Evolutionary conservation across 495 filamentous ascomycete species (phyloP), one percentile per base, ranked within the genome.

Genomic region (Daldinia grandis): DNA sequence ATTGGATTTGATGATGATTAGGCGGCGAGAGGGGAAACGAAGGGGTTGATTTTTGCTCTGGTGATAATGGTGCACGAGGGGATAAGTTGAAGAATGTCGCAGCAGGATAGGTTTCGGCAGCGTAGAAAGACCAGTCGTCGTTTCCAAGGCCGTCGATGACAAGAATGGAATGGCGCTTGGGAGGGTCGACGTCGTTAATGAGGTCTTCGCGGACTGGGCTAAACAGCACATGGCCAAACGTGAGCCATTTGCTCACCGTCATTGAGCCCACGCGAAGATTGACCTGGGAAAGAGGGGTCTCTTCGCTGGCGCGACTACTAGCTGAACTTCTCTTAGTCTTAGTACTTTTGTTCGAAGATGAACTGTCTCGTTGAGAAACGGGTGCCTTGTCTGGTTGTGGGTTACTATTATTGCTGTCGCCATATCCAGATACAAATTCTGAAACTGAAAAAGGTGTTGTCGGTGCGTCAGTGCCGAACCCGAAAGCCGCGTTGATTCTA

Each of bases 71-170:
- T 33, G 78, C 77, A 76, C 83, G 85, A 7, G 87, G 86, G 12
- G 88, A 91, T 31, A 95, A 85, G 74, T 93, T 96, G 84, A 97
- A 97, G 64, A 99, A 90, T 19, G 89, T 91, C 0, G 92, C 92
- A 30, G 86, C 86, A 0, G 92, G 92, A 70, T 99, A 98, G 2
- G 94, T 96, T 76, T 97, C 86, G 14, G 95, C 93, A 55, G 92
- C 94, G 78, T 97, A 99, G 80, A 96, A 98, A 3, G 94, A 97
- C 96, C 96, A 99, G 78, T 99, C 96, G 71, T 95, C 89, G 66
- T 89, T 82, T 28, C 82, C 83, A 30, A 99, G 87, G 10, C 96
- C 96, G 78, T 99, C 95, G 42, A 99, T 86, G 21, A 99, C 91
- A 15, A 99, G 86, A 33, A 99, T 89, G 6, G 87, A 85, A 40